Base-by-base conservation (phyloP, 495 filamentous ascomycete genomes). In the Annulohypoxylon moriforme region DNA sequence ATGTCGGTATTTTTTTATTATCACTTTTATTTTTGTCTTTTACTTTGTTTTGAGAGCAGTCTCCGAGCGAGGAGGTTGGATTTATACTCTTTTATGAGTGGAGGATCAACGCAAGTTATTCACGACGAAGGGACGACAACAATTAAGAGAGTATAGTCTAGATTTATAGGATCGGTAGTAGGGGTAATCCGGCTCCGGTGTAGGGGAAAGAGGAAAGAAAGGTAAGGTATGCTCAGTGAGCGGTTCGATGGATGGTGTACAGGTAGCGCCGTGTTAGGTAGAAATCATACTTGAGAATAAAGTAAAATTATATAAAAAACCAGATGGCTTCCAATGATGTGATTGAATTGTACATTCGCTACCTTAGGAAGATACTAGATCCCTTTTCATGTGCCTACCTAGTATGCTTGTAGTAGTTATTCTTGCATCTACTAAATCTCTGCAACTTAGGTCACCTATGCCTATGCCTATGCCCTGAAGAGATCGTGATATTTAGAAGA, bases 81-180 rank as follows among this genome's bases (percentile, higher is more conserved):
- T 64, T 6, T 40, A 14, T 14, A 34, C 40, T 42, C 47, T 38
- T 58, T 31, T 60, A 67, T 18, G 70, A 69, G 60, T 62, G 61
- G 65, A 53, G 57, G 66, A 73, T 24, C 40, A 68, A 69, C 65
- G 65, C 66, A 69, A 73, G 70, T 69, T 55, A 73, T 64, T 7
- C n/a, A 68, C 27, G 53, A 72, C 27, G 38, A 60, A 40, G 38
- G 53, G 33, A 55, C 33, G 50, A 50, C 46, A 18, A 36, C n/a
- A n/a, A n/a, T n/a, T n/a, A n/a, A n/a, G n/a, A 40, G 36, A 40
- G 36, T 40, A 56, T 40, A 16, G 56, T 42, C 10, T 60, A 60
- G 33, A 59, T 57, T 53, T 36, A 62, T 59, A 27, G 11, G 59
- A 46, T 60, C 34, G 52, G 36, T 9, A 31, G 40, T 44, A 44